Evolutionary conservation across 176 grass and related monocot genomes (phyloP).

Genomic region (Tuctoria greenei): DNA sequence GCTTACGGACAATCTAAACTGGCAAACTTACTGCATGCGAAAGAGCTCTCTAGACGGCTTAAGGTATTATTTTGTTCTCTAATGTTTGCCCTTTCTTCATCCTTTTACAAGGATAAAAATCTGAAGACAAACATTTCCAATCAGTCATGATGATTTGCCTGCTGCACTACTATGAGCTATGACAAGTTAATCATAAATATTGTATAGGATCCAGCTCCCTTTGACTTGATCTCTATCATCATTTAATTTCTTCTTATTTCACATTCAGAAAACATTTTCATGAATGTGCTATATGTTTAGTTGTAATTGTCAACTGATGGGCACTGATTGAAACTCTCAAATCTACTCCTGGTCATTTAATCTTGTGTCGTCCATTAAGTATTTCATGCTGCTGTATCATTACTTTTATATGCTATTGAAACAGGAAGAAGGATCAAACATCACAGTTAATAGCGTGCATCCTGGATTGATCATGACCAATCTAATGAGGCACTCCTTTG

Average conservation of each 20-base stretch:
- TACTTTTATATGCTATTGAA: conserved; percentile 17
- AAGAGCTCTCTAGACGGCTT: conserved; percentile 76
- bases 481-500: conserved; percentile 84
- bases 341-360: neutral
- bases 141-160: conserved; percentile 2
- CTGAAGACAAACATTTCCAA: conserved; percentile 21
- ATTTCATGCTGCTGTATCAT: neutral
- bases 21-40: conserved; percentile 84
- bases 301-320: neutral
- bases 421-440: conserved; percentile 86
- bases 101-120: conserved; percentile 19
- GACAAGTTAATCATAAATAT: neutral
- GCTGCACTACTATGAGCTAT: neutral
- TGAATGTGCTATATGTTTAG: neutral
- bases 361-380: neutral
- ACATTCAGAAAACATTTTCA: neutral
- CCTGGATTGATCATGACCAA: conserved; percentile 97
- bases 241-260: neutral
- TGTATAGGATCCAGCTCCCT: neutral
- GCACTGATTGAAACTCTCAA: neutral
- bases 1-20: conserved; percentile 97
- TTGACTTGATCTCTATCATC: neutral
- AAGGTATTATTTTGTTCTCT: conserved; percentile 46
- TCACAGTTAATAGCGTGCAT: conserved; percentile 85
- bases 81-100: neutral